These are phyloP conservation scores for Ceratocystis harringtonii DNA, from an alignment of 2,329 filamentous ascomycete species.

Conservation along the genomic window DNA sequence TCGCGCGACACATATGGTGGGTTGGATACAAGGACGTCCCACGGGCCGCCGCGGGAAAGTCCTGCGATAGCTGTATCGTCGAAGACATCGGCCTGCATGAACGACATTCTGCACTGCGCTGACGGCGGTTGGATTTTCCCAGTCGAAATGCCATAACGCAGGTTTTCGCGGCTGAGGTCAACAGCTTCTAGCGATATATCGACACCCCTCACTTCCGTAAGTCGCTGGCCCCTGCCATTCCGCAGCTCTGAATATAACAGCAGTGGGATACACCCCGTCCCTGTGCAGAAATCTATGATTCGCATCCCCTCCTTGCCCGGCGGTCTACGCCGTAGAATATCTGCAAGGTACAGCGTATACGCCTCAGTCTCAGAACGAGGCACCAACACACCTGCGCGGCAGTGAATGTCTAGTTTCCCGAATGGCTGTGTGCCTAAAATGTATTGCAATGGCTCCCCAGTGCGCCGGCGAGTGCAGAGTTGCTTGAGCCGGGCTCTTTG, in stretches of 20 bases:
- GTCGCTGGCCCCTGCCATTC: constrained; percentile 23
- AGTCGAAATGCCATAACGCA: constrained; percentile 33
- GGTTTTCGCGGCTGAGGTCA: constrained; percentile 49
- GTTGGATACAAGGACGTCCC: constrained; percentile 67
- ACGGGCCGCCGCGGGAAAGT: constrained; percentile 21
- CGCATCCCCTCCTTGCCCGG: constrained; percentile 21
- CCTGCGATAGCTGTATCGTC: constrained; percentile 25
- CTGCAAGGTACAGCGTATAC: constrained; percentile 43
- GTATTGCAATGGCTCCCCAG: constrained; percentile 73
- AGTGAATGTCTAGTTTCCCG: constrained; percentile 64
- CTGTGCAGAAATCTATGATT: constrained; percentile 77
- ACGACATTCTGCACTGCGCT: constrained; percentile 26
- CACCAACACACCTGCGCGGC: constrained; percentile 65
- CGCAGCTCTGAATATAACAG: constrained; percentile 51
- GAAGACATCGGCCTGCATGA: constrained; percentile 38
- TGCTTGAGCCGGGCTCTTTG: background rate
- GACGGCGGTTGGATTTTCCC: constrained; percentile 18
- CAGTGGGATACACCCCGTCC: constrained; percentile 78
- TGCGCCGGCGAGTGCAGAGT: constrained; percentile 36
- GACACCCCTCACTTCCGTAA: constrained; percentile 47
- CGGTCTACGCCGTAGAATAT: constrained; percentile 25
- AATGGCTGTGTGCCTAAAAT: constrained; percentile 80
- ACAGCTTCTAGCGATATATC: constrained; percentile 59
- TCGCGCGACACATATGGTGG: constrained; percentile 72
- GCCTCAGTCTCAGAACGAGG: constrained; percentile 66